These are phyloP conservation scores for Suhomyces bribrorum DNA, from an alignment of 1,139 yeast genomes.

Conservation along the genomic window DNA sequence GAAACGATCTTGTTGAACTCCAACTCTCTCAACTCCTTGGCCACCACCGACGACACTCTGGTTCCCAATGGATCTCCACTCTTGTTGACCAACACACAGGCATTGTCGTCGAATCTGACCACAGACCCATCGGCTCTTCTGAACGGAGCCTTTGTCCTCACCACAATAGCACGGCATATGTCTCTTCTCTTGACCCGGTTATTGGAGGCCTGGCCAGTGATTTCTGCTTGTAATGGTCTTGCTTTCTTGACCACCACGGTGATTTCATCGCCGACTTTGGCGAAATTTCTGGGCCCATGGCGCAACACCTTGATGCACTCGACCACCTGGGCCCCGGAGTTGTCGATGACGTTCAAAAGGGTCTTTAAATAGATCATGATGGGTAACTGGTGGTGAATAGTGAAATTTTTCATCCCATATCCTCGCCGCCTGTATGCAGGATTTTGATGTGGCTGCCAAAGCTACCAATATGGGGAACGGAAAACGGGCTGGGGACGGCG, in stretches of 20 bases:
- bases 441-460: constrained; percentile 1
- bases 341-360: constrained; percentile 87
- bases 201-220: constrained; percentile 67
- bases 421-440: constrained; percentile 10
- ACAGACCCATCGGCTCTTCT: constrained; percentile 86
- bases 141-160: constrained; percentile 85
- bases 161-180: constrained; percentile 92
- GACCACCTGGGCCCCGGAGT: constrained; percentile 92
- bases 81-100: constrained; percentile 91
- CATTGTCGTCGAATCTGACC: constrained; percentile 91
- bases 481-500: not conserved
- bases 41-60: constrained; percentile 88
- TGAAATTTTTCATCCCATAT: constrained; percentile 8
- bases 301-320: constrained; percentile 95
- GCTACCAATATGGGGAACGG: not conserved
- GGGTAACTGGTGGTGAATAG: not conserved
- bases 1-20: constrained; percentile 86
- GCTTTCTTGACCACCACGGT: constrained; percentile 96
- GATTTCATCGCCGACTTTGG: constrained; percentile 85
- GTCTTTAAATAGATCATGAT: constrained; percentile 84
- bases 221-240: constrained; percentile 62
- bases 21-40: constrained; percentile 84
- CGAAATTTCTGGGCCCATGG: constrained; percentile 82
- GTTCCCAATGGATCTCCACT: constrained; percentile 94
- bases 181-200: constrained; percentile 94